Evolutionary conservation across 1,284 basidiomycete species (phyloP).

Genomic region (Quambalaria eucalypti): DNA sequence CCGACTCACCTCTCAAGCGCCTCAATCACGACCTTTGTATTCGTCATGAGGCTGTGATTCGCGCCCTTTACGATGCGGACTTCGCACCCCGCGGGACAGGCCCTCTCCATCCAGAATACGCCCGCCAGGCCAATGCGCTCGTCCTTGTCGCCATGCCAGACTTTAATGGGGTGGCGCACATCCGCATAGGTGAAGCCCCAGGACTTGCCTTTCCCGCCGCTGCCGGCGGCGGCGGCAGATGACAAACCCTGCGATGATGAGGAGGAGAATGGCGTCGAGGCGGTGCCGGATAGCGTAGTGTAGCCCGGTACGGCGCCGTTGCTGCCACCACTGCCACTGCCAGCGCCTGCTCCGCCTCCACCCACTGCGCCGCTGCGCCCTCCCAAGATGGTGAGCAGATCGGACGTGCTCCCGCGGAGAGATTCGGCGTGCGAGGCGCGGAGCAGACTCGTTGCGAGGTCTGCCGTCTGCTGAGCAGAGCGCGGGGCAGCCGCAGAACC

Average conservation of each 20-base stretch:
- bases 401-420: conserved; percentile 76
- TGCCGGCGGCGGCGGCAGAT: conserved; percentile 79
- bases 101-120: conserved; percentile 76
- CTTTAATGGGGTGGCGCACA: conserved; percentile 66
- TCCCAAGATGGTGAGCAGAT: conserved; percentile 83
- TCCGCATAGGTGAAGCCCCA: conserved; percentile 59
- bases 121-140: conserved; percentile 78
- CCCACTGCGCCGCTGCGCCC: no score
- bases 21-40: conserved; percentile 27
- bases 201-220: conserved; percentile 64
- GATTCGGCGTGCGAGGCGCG: conserved; percentile 91
- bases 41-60: conserved; percentile 86
- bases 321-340: no score
- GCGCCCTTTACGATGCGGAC: conserved; percentile 76
- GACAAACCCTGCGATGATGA: conserved; percentile 61
- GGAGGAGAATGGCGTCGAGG: background rate
- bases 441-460: conserved; percentile 62
- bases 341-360: no score
- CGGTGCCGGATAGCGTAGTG: conserved; percentile 53
- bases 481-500: no score
- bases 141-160: conserved; percentile 89
- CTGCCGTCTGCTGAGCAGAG: no score
- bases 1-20: conserved; percentile 23
- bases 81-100: conserved; percentile 49
- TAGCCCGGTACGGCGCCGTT: no score